These are phyloP conservation scores for Falciphora oryzae DNA, from an alignment of 2,329 filamentous ascomycete genomes.

Conservation along the genomic window DNA sequence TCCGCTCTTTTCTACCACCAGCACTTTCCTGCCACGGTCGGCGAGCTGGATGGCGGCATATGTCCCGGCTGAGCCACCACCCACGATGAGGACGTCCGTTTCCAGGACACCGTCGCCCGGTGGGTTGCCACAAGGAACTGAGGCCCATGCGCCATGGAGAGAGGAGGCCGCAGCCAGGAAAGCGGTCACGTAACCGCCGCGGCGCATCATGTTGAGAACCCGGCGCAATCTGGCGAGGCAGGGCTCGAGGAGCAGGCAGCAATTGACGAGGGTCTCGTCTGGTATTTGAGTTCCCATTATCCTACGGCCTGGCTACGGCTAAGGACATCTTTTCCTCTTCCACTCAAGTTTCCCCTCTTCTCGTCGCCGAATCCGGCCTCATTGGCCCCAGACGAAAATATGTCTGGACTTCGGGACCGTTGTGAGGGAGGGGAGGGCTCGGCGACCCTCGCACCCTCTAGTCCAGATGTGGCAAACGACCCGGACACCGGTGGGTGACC, in stretches of 20 bases:
- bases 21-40: conserved; percentile 15
- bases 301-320: too few relatives aligned
- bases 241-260: neutral
- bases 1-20: conserved; percentile 17
- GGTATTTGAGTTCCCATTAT: neutral
- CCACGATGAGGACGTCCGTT: conserved; percentile 17
- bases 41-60: conserved; percentile 19
- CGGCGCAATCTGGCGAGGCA: neutral
- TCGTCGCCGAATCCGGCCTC: too few relatives aligned
- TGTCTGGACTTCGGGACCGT: too few relatives aligned
- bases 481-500: too few relatives aligned
- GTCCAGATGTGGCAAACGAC: too few relatives aligned
- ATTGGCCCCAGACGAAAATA: too few relatives aligned
- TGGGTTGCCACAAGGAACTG: too few relatives aligned
- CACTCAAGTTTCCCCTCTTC: too few relatives aligned
- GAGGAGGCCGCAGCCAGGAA: neutral
- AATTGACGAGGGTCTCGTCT: neutral
- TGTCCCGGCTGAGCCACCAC: conserved; percentile 18
- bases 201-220: neutral
- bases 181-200: neutral
- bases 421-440: too few relatives aligned
- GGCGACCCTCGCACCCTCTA: too few relatives aligned
- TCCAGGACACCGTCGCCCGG: neutral
- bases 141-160: neutral
- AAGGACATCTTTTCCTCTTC: too few relatives aligned